Evolutionary conservation across 768 basidiomycete species (phyloP).

Genomic region (Fomitopsis serialis): DNA sequence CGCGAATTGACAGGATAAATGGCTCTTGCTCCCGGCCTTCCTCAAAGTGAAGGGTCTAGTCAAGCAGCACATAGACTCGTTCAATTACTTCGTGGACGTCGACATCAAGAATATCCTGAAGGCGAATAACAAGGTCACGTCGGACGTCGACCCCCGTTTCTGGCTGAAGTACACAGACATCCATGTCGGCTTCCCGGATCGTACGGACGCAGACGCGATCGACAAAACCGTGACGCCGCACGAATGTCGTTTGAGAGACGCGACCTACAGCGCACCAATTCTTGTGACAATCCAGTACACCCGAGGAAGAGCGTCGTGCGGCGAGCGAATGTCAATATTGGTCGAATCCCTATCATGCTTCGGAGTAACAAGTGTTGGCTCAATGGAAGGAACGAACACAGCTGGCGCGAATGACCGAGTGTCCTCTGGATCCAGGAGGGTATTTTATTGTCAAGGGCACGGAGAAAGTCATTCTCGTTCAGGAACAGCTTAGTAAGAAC

Average conservation of each 20-base stretch:
- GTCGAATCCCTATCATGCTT: slow-evolving; percentile 93
- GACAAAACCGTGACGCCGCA: slow-evolving; percentile 89
- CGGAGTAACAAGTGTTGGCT: slow-evolving; percentile 93
- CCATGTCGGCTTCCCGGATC: slow-evolving; percentile 85
- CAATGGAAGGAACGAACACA: slow-evolving; percentile 70
- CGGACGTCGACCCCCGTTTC: slow-evolving; percentile 94
- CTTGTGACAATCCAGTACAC: slow-evolving; percentile 94
- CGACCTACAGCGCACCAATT: slow-evolving; percentile 90
- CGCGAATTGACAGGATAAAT: slow-evolving; percentile 75
- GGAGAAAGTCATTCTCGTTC: slow-evolving; percentile 98
- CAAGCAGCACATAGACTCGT: slow-evolving; percentile 98
- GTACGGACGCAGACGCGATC: slow-evolving; percentile 75
- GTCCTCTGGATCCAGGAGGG: slow-evolving; percentile 97
- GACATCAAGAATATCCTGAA: slow-evolving; percentile 96
- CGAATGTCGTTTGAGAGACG: slow-evolving; percentile 94
- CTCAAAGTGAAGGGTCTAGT: slow-evolving; percentile 97
- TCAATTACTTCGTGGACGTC: slow-evolving; percentile 97
- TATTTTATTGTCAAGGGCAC: slow-evolving; percentile 99
- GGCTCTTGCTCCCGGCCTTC: slow-evolving; percentile 94
- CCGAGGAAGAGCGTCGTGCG: slow-evolving; percentile 81
- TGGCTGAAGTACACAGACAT: slow-evolving; percentile 98
- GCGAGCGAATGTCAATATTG: slow-evolving; percentile 78
- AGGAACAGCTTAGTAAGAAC: slow-evolving; percentile 98
- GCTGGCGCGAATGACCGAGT: slow-evolving; percentile 93
- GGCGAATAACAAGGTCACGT: slow-evolving; percentile 90